Evolutionary conservation across 371 early-diverging fungal genomes (phyloP).

Genomic region (Mucor plumbeus): DNA sequence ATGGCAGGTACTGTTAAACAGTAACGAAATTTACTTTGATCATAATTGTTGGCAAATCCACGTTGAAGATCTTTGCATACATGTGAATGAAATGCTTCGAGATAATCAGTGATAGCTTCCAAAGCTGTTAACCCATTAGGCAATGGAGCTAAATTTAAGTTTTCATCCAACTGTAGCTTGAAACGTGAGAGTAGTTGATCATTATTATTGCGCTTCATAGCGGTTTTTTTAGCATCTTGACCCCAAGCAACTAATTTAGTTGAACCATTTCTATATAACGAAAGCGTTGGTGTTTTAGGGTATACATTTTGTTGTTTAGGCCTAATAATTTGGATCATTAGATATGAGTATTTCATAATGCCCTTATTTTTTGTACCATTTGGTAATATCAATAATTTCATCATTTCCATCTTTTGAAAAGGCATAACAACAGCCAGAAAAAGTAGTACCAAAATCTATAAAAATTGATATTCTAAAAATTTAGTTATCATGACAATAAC

Average conservation of each 20-base stretch:
- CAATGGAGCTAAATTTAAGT: constrained; percentile 37
- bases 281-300: constrained; percentile 54
- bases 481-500: background rate
- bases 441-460: constrained; percentile 66
- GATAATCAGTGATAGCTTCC: constrained; percentile 49
- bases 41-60: constrained; percentile 52
- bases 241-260: constrained; percentile 54
- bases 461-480: background rate
- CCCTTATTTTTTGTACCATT: constrained; percentile 38
- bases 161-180: constrained; percentile 54
- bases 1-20: constrained; percentile 58
- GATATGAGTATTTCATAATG: background rate
- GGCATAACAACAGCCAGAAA: constrained; percentile 59
- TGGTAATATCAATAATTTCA: constrained; percentile 54
- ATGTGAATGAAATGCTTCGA: constrained; percentile 51
- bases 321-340: constrained; percentile 22
- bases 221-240: constrained; percentile 50
- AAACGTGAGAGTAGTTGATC: constrained; percentile 50
- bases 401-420: constrained; percentile 55
- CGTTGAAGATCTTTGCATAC: constrained; percentile 51
- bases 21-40: constrained; percentile 53
- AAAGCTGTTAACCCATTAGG: constrained; percentile 43
- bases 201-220: constrained; percentile 44
- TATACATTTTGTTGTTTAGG: constrained; percentile 54
- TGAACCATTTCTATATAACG: constrained; percentile 50